Conservation (phyloP, 2,329 filamentous ascomycete genomes). For the Cladorrhinum sp. region DNA sequence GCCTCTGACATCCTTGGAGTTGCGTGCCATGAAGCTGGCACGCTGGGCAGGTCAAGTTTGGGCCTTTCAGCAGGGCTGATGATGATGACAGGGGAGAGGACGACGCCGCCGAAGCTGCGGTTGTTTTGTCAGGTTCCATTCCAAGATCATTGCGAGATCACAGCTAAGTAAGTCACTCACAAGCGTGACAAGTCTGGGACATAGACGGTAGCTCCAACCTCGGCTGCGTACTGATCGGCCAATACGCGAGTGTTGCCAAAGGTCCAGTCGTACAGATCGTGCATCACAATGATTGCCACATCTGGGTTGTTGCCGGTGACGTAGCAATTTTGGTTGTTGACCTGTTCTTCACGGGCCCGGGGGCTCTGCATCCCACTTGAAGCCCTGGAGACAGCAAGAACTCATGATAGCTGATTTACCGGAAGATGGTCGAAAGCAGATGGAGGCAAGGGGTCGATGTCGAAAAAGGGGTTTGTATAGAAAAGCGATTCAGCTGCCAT, state of each 20-base stretch:
- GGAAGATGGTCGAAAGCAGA: no score
- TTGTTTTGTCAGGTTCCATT: background rate
- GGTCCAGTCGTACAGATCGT: constrained; percentile 51
- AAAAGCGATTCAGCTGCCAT: background rate
- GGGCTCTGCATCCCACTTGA: constrained; percentile 12
- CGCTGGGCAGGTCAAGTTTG: constrained; percentile 37
- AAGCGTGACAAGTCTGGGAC: constrained; percentile 53
- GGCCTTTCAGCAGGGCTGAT: constrained; percentile 26
- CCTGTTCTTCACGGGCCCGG: constrained; percentile 3
- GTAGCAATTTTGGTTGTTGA: constrained; percentile 43
- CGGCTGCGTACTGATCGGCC: constrained; percentile 46
- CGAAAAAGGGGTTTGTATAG: background rate
- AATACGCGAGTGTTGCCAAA: constrained; percentile 47
- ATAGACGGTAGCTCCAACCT: constrained; percentile 44
- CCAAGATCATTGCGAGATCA: no score
- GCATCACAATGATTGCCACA: constrained; percentile 46
- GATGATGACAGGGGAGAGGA: constrained; percentile 29
- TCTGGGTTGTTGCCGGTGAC: constrained; percentile 37
- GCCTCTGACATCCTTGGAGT: constrained; percentile 36
- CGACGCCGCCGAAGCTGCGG: constrained; percentile 34
- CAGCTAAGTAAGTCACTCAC: background rate
- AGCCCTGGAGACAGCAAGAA: constrained; percentile 11
- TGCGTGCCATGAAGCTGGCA: constrained; percentile 35
- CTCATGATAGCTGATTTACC: constrained; percentile 4
- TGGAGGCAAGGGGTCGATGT: background rate